phyloP scores from a whole-genome alignment of 805 yeast genomes.

The Brettanomyces naardenensis region DNA sequence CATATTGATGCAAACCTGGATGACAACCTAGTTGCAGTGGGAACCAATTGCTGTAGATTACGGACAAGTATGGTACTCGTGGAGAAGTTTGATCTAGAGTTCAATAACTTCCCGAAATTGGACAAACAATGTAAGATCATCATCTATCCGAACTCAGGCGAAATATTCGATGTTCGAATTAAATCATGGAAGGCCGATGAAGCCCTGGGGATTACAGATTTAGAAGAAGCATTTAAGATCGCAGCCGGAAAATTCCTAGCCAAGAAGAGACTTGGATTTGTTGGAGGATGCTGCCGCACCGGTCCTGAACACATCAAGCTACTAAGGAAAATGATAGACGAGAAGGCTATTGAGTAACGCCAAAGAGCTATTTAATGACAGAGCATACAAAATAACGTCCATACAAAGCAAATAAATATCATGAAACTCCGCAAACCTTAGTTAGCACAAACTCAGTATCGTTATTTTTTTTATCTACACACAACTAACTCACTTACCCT shows the following conservation, averaged over 20 bases:
- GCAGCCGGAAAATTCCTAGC: constrained; percentile 33
- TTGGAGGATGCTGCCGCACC: constrained; percentile 77
- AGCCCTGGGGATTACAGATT: constrained; percentile 5
- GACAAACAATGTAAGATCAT: constrained; percentile 31
- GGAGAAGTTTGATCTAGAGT: constrained; percentile 13
- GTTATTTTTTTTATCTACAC: neutral
- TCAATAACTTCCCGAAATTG: constrained; percentile 9
- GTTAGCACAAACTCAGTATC: too few relatives aligned
- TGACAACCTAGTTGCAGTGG: constrained; percentile 35
- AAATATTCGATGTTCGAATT: constrained; percentile 42
- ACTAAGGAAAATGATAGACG: constrained; percentile 11
- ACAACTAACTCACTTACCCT: neutral
- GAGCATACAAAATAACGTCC: too few relatives aligned
- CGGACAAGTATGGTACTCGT: constrained; percentile 34
- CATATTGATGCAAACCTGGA: constrained; percentile 15
- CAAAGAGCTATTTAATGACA: neutral
- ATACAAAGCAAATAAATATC: too few relatives aligned
- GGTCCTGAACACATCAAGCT: constrained; percentile 39
- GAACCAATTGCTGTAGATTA: constrained; percentile 62
- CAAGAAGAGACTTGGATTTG: constrained; percentile 33
- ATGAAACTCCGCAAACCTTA: too few relatives aligned
- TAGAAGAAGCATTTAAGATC: constrained; percentile 29
- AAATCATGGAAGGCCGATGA: constrained; percentile 32
- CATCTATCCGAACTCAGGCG: constrained; percentile 75
- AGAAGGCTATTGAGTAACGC: neutral